Evolutionary conservation across 1,284 basidiomycete species (phyloP).

Genomic region (Moesziomyces sp.): DNA sequence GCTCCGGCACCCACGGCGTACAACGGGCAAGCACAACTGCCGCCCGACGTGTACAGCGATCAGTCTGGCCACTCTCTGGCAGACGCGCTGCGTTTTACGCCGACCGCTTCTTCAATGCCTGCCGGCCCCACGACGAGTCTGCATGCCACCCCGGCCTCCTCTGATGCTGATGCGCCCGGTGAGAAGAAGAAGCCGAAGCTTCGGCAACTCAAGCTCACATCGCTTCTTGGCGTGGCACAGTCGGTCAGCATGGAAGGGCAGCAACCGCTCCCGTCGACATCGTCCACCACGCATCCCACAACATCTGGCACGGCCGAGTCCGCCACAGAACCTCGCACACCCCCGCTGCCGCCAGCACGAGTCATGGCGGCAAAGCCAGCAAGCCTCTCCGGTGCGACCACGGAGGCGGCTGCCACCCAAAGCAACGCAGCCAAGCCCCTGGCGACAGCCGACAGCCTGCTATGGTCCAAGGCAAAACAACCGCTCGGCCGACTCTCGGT

Average conservation of each 20-base stretch:
- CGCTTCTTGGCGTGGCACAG: constrained; percentile 15
- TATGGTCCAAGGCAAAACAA: constrained; percentile 18
- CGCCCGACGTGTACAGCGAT: not conserved
- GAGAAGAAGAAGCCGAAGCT: constrained; percentile 17
- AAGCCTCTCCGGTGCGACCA: not conserved
- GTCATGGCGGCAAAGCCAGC: constrained; percentile 20
- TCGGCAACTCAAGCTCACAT: constrained; percentile 24
- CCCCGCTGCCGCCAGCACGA: constrained; percentile 29
- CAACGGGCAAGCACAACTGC: not conserved
- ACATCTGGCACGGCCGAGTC: not conserved
- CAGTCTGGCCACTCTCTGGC: constrained; percentile 24
- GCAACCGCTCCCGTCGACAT: not conserved
- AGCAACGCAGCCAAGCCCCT: not conserved
- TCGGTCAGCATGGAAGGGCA: constrained; percentile 7
- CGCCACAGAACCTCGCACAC: constrained; percentile 29
- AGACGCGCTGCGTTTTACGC: constrained; percentile 18
- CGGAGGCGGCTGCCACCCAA: constrained; percentile 1
- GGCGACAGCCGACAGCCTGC: not conserved
- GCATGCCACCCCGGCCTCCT: too few relatives aligned
- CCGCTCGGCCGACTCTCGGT: constrained; percentile 20
- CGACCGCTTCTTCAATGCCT: not conserved
- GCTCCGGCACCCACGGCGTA: not conserved
- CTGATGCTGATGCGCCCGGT: not conserved
- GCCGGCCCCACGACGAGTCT: not conserved
- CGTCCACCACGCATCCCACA: not conserved